Evolutionary conservation across 495 filamentous ascomycete species (phyloP), one percentile per base, ranked within the genome.

Genomic region (Diplogelasinospora grovesii): DNA sequence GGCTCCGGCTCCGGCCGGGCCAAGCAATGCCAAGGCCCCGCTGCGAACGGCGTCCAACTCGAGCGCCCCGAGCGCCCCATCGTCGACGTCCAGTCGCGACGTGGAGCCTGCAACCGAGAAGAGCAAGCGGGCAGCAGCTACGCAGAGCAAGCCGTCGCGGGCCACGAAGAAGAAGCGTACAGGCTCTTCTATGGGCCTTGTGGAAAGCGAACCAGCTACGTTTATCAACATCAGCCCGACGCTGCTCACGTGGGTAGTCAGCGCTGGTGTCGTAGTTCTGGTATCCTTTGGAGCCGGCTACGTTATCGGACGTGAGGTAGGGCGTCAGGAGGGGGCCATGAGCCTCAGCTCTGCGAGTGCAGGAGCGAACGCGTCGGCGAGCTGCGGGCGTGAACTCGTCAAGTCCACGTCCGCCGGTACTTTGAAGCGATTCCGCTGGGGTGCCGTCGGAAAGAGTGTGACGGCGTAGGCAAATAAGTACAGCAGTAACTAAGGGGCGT

Each of bases 241-340:
- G 0, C 61, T 95, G 6, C 71, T 96, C 57, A 94, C 89, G 0
- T 94, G 93, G 85, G 83, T 93, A 3, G 76, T 96, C 25, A 85
- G 81, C 27, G 92, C 92, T 0, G 90, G 92, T 1, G 89, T 95
- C 4, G 85, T 98, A 5, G 85, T 98, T 8, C 66, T 97, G 2
- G 81, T 97, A 27, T 86, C 83, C 2, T 98, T 97, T 53, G 85
- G 87, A 0, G 92, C 92, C 0, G 92, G 92, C 0, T 97, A 94
- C 53, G 85, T 85, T 8, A 77, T 95, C 13, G 92, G 92, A 8
- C 72, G 77, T 18, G 88, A 95, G 53, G 84, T 86, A 1, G 87
- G 86, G 0, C 71, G 77, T 21, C 65, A 81, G 19, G 86, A 92
- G 54, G 56, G 57, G 11, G 50, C 52, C n/a, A 39, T 48, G 31